Conservation (phyloP, 2,329 filamentous ascomycete genomes). For the Aspergillus persii region DNA sequence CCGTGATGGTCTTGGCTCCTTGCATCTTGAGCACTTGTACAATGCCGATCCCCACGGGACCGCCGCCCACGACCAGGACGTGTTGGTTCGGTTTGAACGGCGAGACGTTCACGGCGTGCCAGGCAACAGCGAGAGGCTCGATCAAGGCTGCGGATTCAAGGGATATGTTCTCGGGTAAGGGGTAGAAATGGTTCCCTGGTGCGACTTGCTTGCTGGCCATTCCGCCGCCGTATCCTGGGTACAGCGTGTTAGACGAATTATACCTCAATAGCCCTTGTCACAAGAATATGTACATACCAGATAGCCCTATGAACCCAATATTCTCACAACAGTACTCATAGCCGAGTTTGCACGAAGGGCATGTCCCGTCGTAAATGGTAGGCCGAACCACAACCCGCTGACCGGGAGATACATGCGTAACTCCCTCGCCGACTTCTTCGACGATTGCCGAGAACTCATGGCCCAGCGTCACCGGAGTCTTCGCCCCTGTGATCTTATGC, state of each 20-base stretch:
- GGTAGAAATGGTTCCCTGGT: conserved; percentile 25
- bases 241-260: not conserved
- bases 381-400: conserved; percentile 58
- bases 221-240: conserved; percentile 28
- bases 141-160: conserved; percentile 57
- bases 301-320: conserved; percentile 54
- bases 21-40: conserved; percentile 58
- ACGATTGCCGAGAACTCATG: conserved; percentile 65
- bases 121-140: conserved; percentile 63
- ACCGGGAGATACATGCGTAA: conserved; percentile 45
- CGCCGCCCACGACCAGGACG: conserved; percentile 59
- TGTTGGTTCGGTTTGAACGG: conserved; percentile 47
- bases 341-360: conserved; percentile 51
- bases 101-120: conserved; percentile 59
- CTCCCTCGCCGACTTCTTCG: conserved; percentile 55
- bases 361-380: conserved; percentile 29
- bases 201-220: conserved; percentile 27
- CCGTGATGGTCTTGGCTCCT: conserved; percentile 55
- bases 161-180: conserved; percentile 21
- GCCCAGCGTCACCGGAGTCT: conserved; percentile 59
- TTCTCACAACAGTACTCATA: conserved; percentile 62
- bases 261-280: too few relatives aligned
- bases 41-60: conserved; percentile 61
- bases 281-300: conserved; percentile 26
- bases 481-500: conserved; percentile 58